These are phyloP conservation scores for Eucalyptus sp. DNA, from an alignment of 345 rosid genomes.

Conservation along the genomic window DNA sequence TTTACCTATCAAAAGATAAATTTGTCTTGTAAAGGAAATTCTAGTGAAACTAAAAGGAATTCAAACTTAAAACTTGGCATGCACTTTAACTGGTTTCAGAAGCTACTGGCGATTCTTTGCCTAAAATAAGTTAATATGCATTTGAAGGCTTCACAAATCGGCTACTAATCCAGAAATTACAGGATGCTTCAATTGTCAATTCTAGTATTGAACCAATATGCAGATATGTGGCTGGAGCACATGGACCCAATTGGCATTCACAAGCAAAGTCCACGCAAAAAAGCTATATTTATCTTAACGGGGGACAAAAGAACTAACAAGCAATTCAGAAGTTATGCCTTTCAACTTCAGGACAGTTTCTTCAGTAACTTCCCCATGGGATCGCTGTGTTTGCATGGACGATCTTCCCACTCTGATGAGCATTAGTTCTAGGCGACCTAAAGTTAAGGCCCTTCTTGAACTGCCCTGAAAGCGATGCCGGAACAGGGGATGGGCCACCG, in stretches of 20 bases:
- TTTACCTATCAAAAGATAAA: not conserved
- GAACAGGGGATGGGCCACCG: not conserved
- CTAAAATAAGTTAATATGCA: not conserved
- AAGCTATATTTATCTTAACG: not conserved
- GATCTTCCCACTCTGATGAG: not conserved
- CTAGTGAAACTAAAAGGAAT: not conserved
- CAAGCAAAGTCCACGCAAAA: not conserved
- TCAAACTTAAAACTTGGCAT: not conserved
- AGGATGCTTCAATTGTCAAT: not conserved
- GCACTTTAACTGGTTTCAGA: not conserved
- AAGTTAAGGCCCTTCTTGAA: not conserved
- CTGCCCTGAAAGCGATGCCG: not conserved
- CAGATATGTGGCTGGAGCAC: not conserved
- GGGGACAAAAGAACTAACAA: not conserved
- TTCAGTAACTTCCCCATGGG: slow-evolving; percentile 20
- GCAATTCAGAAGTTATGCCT: slow-evolving; percentile 22
- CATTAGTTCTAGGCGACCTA: not conserved
- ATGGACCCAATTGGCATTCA: not conserved
- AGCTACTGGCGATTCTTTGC: not conserved
- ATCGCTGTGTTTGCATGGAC: not conserved
- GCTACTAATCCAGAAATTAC: not conserved
- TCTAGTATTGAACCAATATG: not conserved
- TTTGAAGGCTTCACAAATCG: not conserved
- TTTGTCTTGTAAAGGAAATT: not conserved
- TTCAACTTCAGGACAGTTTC: slow-evolving; percentile 34